Conservation (phyloP, 2,329 filamentous ascomycete species). For the Fusarium sp. region DNA sequence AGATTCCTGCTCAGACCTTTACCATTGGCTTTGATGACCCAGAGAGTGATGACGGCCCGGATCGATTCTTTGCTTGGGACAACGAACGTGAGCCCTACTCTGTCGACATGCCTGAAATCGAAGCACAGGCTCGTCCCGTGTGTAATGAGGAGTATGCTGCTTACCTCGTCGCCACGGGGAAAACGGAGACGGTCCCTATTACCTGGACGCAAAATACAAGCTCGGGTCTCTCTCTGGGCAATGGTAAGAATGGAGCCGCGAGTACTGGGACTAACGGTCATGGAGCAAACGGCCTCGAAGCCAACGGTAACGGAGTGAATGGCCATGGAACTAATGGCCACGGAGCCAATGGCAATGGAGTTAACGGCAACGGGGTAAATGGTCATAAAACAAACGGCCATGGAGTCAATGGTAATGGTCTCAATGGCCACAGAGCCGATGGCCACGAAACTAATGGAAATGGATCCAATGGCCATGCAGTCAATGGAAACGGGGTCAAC, state of each 20-base stretch:
- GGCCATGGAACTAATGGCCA: background rate
- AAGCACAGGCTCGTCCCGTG: slow-evolving; percentile 22
- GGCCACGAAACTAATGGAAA: background rate
- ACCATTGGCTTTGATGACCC: slow-evolving; percentile 18
- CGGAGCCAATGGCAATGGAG: background rate
- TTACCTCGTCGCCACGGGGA: slow-evolving; percentile 1
- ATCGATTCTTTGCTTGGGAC: slow-evolving; percentile 35
- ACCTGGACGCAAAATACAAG: background rate
- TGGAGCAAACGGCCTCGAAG: too few relatives aligned
- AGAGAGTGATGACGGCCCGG: slow-evolving; percentile 11
- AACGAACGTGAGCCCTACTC: slow-evolving; percentile 32
- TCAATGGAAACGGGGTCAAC: too few relatives aligned
- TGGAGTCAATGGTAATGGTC: background rate
- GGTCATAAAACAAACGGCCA: background rate
- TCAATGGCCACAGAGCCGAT: background rate
- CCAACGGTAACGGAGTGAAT: too few relatives aligned
- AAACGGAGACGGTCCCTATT: background rate
- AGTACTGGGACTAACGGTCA: too few relatives aligned
- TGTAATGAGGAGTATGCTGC: slow-evolving; percentile 23
- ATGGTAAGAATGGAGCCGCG: too few relatives aligned
- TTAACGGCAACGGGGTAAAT: background rate
- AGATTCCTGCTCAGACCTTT: background rate
- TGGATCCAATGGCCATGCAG: background rate
- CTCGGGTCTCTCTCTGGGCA: too few relatives aligned
- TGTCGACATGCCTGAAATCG: background rate